Evolutionary conservation across 139 green algal genomes (phyloP).

Genomic region (Pycnococcus provasolii): DNA sequence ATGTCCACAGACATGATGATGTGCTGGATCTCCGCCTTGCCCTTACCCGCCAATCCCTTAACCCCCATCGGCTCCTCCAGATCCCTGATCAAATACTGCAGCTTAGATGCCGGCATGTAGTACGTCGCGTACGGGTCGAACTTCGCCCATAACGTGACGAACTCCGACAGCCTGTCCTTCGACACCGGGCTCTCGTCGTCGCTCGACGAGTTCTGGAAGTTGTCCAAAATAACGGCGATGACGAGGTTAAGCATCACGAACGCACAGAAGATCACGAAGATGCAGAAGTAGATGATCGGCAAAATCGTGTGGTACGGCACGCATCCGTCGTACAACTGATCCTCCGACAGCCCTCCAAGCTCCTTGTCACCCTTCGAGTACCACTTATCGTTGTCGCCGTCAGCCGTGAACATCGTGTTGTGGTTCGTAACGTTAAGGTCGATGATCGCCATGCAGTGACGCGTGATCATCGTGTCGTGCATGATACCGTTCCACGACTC

Average conservation of each 20-base stretch:
- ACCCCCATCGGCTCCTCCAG: constrained; percentile 40
- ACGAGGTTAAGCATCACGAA: constrained; percentile 37
- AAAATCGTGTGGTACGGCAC: too few relatives aligned
- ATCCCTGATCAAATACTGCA: constrained; percentile 34
- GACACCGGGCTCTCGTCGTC: neutral
- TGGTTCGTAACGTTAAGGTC: too few relatives aligned
- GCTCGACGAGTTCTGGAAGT: constrained; percentile 23
- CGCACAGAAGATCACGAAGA: constrained; percentile 24
- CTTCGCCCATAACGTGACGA: constrained; percentile 41
- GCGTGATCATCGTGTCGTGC: constrained; percentile 48
- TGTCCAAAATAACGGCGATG: constrained; percentile 35
- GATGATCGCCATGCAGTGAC: too few relatives aligned
- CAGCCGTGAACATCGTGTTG: too few relatives aligned
- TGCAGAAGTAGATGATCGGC: constrained; percentile 19
- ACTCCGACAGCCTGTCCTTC: constrained; percentile 1
- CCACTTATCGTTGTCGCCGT: too few relatives aligned
- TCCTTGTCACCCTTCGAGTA: too few relatives aligned
- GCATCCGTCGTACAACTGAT: too few relatives aligned
- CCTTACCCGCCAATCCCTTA: neutral
- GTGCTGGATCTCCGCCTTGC: constrained; percentile 15
- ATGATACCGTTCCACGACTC: constrained; percentile 69
- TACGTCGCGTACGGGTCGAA: constrained; percentile 38
- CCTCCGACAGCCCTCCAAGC: too few relatives aligned
- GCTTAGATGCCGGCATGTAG: constrained; percentile 37
- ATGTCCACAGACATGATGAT: constrained; percentile 45